Conservation (phyloP, 768 basidiomycete genomes). For the Hericium erinaceus region DNA sequence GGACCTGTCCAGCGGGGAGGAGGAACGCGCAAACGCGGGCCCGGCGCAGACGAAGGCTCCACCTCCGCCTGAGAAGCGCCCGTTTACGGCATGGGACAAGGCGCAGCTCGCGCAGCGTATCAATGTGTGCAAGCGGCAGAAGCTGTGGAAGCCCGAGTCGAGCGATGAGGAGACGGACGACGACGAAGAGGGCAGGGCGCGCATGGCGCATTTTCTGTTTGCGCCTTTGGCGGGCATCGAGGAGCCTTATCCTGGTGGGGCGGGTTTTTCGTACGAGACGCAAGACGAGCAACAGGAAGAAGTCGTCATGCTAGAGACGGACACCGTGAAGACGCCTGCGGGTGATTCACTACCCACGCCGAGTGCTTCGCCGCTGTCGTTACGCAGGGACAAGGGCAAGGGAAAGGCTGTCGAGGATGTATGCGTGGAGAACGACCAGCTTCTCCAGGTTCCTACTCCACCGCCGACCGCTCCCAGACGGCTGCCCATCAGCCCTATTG, state of each 20-base stretch:
- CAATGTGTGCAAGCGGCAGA: neutral
- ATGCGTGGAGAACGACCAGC: neutral
- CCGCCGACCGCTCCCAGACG: neutral
- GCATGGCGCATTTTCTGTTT: slow-evolving; percentile 7
- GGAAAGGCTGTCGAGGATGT: neutral
- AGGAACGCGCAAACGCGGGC: neutral
- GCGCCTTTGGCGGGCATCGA: neutral
- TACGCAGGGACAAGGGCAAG: neutral
- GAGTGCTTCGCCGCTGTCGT: neutral
- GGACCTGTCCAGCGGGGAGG: no score
- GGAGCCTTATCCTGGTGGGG: neutral
- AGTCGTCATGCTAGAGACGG: neutral
- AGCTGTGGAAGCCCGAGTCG: neutral
- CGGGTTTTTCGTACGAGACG: neutral
- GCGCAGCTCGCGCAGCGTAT: slow-evolving; percentile 6
- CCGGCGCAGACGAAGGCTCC: neutral
- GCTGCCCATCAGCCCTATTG: neutral
- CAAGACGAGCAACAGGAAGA: neutral
- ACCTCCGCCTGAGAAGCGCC: no score
- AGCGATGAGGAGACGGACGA: slow-evolving; percentile 8
- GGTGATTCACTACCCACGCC: neutral
- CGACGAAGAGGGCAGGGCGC: slow-evolving; percentile 6
- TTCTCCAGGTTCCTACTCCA: neutral
- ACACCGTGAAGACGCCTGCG: neutral
- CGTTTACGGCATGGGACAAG: no score